phyloP scores from a whole-genome alignment of 2,329 filamentous ascomycete genomes.

The Clonostachys rhizophaga region DNA sequence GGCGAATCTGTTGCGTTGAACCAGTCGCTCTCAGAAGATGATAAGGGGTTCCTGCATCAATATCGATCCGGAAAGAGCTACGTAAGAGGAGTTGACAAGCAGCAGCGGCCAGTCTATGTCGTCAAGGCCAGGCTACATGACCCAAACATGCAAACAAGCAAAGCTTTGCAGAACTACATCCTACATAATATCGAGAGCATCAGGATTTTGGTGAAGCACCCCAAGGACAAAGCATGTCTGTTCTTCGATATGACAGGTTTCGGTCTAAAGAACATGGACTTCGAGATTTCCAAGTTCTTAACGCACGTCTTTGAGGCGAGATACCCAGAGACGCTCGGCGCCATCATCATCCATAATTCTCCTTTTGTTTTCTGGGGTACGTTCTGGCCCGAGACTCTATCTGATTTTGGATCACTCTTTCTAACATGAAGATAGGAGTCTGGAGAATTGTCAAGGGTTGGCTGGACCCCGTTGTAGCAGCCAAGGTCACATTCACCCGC shows the following conservation, averaged over 20 bases:
- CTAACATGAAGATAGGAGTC: constrained; percentile 13
- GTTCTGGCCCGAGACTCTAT: background rate
- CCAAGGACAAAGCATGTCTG: constrained; percentile 22
- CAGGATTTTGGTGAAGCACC: constrained; percentile 14
- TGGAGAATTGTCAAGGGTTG: constrained; percentile 68
- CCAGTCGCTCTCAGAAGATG: constrained; percentile 10
- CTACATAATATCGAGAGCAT: constrained; percentile 31
- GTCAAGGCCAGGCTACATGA: constrained; percentile 25
- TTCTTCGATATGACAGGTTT: constrained; percentile 72
- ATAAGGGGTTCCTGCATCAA: constrained; percentile 28
- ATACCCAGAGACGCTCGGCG: constrained; percentile 68
- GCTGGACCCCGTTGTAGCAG: constrained; percentile 71
- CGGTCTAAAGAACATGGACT: constrained; percentile 71
- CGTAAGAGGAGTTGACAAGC: constrained; percentile 26
- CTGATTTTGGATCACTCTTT: too few species aligned
- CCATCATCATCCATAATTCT: constrained; percentile 69
- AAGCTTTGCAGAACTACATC: constrained; percentile 28
- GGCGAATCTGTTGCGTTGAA: constrained; percentile 24
- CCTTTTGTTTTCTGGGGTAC: constrained; percentile 62
- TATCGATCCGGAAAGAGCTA: constrained; percentile 29
- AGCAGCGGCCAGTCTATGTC: constrained; percentile 26
- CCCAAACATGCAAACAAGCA: constrained; percentile 19
- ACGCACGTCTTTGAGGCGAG: constrained; percentile 77
- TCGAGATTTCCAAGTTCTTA: constrained; percentile 72
- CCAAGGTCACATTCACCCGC: constrained; percentile 67